Evolutionary conservation across 208 protist species (phyloP), one percentile per base, ranked within the genome.

Genomic region (Porcisia deanei): DNA sequence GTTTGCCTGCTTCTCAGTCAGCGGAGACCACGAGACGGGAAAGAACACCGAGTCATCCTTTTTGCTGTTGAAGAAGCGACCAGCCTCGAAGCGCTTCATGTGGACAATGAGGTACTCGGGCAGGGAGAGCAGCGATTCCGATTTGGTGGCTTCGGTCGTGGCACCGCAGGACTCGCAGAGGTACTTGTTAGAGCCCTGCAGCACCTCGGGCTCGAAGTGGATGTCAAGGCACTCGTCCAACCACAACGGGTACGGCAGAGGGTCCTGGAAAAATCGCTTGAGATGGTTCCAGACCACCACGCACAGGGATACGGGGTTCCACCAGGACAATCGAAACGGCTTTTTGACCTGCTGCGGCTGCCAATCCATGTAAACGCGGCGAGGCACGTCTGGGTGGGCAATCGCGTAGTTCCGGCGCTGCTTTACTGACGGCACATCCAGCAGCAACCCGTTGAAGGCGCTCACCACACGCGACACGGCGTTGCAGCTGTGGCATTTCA

Each of bases 221-320:
- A 94, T 92, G 71, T 94, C 90, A 14, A 98, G 84, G 75, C 92
- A 97, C 83, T 98, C 91, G 77, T 91, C 77, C 81, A 98, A 84
- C 61, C 91, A 96, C 69, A 96, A 72, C 25, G 87, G 88, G 71
- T 85, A 88, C 41, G 84, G 68, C 10, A 87, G n/a, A 53, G 54
- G 52, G 39, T 63, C 39, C 22, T 54, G 22, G 71, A 89, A 86
- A 72, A 90, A 58, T 14, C 69, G 53, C 61, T 72, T 52, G 73
- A 83, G 22, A 75, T 43, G 71, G 30, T 74, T 55, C 78, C 78
- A 82, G 45, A 68, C 53, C 30, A 55, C 60, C 59, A 25, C 49
- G 66, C 79, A 83, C 73, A 85, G 84, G 9, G 79, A 77, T n/a
- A 95, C 60, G 20, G 86, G 84, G 76, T 89, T 91, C 77, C 82